Conservation (phyloP, 2,329 filamentous ascomycete species). For the Fusarium sterilihyphosum region DNA sequence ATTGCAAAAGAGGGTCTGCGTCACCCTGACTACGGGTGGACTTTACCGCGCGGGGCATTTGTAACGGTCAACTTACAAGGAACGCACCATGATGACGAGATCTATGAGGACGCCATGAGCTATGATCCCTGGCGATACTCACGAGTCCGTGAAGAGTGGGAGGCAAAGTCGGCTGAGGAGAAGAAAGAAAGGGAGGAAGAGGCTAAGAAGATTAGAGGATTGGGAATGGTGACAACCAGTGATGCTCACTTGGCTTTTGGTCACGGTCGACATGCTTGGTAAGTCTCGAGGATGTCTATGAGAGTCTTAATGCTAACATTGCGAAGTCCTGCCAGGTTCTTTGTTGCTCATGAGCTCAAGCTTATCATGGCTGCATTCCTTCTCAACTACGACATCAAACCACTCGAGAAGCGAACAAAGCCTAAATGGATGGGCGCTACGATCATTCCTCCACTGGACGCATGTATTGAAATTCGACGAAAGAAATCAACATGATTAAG, state of each 20-base stretch:
- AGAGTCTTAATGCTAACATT: background rate
- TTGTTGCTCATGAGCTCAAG: constrained; percentile 65
- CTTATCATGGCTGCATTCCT: constrained; percentile 62
- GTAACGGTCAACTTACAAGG: constrained; percentile 57
- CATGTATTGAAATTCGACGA: constrained; percentile 42
- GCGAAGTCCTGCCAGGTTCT: constrained; percentile 62
- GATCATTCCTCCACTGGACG: constrained; percentile 45
- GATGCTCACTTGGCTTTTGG: constrained; percentile 64
- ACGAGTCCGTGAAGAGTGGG: constrained; percentile 52
- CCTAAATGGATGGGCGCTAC: constrained; percentile 57
- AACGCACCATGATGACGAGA: constrained; percentile 57
- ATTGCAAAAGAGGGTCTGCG: constrained; percentile 55
- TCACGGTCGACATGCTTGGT: constrained; percentile 64
- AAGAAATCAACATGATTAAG: background rate
- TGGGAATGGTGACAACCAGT: constrained; percentile 64
- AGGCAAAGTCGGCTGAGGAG: constrained; percentile 41
- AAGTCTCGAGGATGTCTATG: constrained; percentile 3
- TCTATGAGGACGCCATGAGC: constrained; percentile 53
- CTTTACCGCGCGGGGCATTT: constrained; percentile 53
- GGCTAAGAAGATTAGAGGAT: constrained; percentile 47
- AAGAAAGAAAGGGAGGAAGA: constrained; percentile 46
- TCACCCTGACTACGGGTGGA: constrained; percentile 47
- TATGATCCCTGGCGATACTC: constrained; percentile 64
- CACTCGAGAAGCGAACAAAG: constrained; percentile 51
- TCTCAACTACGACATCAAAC: constrained; percentile 63